These are phyloP conservation scores for Gossypium armourianum DNA, from an alignment of 441 rosid species.

Conservation along the genomic window DNA sequence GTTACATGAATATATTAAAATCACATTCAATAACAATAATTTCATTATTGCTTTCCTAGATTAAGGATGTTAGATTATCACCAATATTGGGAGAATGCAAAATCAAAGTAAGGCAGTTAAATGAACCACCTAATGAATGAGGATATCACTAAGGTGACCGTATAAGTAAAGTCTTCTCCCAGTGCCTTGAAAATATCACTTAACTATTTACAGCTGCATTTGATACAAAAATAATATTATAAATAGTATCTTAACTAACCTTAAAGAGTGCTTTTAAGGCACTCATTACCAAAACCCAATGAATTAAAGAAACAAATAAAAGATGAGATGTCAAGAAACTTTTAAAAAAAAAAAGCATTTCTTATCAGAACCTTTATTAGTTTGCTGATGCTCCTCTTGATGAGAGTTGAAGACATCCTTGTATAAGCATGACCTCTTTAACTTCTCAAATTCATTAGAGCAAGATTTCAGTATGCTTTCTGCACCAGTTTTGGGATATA, in stretches of 20 bases:
- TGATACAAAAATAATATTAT: background rate
- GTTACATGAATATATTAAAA: background rate
- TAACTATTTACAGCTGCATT: background rate
- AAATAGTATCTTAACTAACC: background rate
- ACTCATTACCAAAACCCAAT: background rate
- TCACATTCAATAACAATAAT: background rate
- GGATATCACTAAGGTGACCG: background rate
- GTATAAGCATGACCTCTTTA: slow-evolving; percentile 41
- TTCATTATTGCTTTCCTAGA: background rate
- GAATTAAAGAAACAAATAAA: background rate
- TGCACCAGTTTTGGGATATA: slow-evolving; percentile 60
- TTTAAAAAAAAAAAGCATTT: background rate
- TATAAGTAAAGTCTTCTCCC: background rate
- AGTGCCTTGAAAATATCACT: background rate
- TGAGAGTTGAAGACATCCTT: slow-evolving; percentile 35
- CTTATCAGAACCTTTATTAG: slow-evolving; percentile 29
- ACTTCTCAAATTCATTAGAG: slow-evolving; percentile 67
- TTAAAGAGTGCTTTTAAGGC: background rate
- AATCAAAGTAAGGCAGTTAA: background rate
- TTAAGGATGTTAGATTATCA: background rate
- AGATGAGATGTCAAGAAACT: slow-evolving; percentile 4
- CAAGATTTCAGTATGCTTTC: slow-evolving; percentile 57
- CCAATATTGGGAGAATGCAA: background rate
- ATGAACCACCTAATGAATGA: background rate
- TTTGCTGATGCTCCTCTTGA: slow-evolving; percentile 34